Conservation (phyloP, 2,329 filamentous ascomycete species). For the Trichoderma sp. region DNA sequence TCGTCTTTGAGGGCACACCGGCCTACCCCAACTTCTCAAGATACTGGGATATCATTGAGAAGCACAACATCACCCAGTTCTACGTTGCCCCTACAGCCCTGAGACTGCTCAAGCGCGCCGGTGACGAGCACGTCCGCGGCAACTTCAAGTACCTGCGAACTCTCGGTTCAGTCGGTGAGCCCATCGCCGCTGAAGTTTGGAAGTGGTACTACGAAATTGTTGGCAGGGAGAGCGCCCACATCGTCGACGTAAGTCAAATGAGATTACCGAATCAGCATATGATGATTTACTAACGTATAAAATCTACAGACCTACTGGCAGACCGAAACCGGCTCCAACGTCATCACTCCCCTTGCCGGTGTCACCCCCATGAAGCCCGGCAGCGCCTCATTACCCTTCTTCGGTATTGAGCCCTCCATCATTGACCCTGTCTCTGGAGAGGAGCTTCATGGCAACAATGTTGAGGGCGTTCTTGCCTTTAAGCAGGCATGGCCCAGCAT, state of each 20-base stretch:
- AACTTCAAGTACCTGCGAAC: slow-evolving; percentile 89
- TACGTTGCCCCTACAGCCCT: slow-evolving; percentile 96
- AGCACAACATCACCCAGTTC: slow-evolving; percentile 95
- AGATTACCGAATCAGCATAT: neutral
- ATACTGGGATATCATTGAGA: slow-evolving; percentile 98
- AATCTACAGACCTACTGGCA: slow-evolving; percentile 93
- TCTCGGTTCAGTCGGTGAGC: slow-evolving; percentile 93
- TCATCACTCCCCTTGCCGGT: slow-evolving; percentile 90
- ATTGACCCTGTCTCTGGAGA: slow-evolving; percentile 95
- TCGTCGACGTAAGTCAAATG: slow-evolving; percentile 77
- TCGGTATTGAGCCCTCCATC: slow-evolving; percentile 96
- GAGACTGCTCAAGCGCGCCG: slow-evolving; percentile 90
- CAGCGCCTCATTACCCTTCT: slow-evolving; percentile 94
- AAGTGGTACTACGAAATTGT: slow-evolving; percentile 99
- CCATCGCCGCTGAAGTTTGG: slow-evolving; percentile 97
- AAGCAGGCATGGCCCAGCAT: slow-evolving; percentile 99
- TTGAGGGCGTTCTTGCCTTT: slow-evolving; percentile 94
- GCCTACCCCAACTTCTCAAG: slow-evolving; percentile 97
- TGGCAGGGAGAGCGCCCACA: slow-evolving; percentile 88
- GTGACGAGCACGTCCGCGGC: slow-evolving; percentile 87
- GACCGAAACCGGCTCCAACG: slow-evolving; percentile 96
- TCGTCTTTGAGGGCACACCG: slow-evolving; percentile 97
- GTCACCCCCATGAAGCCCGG: slow-evolving; percentile 96
- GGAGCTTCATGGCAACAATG: slow-evolving; percentile 92
- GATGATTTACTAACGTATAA: slow-evolving; percentile 32